Percentiles rank a stretch among this genome's conserved stretches.
phyloP scores from a whole-genome alignment of 768 basidiomycete species.

The Gelatoporia subvermispora region DNA sequence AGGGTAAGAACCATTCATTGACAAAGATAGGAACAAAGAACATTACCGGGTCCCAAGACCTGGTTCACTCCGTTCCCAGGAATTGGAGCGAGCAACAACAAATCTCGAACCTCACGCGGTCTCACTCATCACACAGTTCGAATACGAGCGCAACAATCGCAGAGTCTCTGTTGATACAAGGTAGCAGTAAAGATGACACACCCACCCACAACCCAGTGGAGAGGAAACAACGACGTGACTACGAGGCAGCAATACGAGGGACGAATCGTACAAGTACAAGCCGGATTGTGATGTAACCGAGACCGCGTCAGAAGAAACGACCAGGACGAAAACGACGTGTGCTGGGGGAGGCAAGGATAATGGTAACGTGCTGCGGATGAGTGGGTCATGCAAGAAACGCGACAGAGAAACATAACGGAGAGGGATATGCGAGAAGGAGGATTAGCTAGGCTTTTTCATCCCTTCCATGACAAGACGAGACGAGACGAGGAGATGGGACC shows the following conservation, averaged over 20 bases:
- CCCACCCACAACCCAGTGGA: slow-evolving; percentile 24
- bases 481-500: neutral
- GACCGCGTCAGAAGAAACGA: slow-evolving; percentile 30
- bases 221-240: slow-evolving; percentile 13
- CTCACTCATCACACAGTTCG: too few relatives aligned
- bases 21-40: too few relatives aligned
- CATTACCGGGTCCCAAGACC: too few relatives aligned
- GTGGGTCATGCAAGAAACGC: slow-evolving; percentile 25
- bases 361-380: slow-evolving; percentile 33
- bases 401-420: slow-evolving; percentile 2
- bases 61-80: too few relatives aligned
- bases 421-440: slow-evolving; percentile 13
- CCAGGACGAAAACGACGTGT: slow-evolving; percentile 37
- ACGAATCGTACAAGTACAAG: slow-evolving; percentile 40
- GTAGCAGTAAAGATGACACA: slow-evolving; percentile 21
- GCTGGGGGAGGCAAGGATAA: slow-evolving; percentile 35
- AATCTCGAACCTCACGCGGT: too few relatives aligned
- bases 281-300: slow-evolving; percentile 36
- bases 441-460: slow-evolving; percentile 17
- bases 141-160: neutral
- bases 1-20: too few relatives aligned
- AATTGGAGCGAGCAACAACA: too few relatives aligned
- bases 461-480: slow-evolving; percentile 1
- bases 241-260: slow-evolving; percentile 7
- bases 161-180: slow-evolving; percentile 20